phyloP scores from a whole-genome alignment of 257 asterid species.

The Solanum phureja region DNA sequence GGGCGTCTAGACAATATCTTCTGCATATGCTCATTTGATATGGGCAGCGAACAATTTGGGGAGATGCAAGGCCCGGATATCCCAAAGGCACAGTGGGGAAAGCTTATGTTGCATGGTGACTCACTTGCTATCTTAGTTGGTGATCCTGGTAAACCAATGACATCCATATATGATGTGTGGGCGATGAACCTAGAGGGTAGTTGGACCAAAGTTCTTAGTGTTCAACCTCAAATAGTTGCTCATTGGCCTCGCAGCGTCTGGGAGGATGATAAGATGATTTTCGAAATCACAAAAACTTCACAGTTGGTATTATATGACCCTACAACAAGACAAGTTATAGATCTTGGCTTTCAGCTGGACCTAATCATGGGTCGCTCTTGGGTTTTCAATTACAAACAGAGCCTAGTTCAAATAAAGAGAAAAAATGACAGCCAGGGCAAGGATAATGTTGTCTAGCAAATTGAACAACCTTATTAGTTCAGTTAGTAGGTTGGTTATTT shows the following conservation, averaged over 20 bases:
- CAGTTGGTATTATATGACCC: background rate
- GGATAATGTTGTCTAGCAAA: background rate
- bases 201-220: background rate
- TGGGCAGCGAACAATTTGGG: background rate
- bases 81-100: background rate
- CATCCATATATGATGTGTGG: background rate
- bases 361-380: background rate
- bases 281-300: background rate
- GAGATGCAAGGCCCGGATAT: background rate
- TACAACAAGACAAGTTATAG: background rate
- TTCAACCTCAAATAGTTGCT: background rate
- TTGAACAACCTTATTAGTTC: background rate
- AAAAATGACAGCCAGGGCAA: constrained; percentile 9
- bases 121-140: background rate
- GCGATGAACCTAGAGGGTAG: background rate
- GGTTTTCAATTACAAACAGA: constrained; percentile 27
- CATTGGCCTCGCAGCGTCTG: background rate
- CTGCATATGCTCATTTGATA: background rate
- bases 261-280: background rate
- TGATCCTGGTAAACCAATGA: background rate
- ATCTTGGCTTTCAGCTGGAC: background rate
- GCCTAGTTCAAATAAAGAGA: constrained; percentile 28
- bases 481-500: background rate
- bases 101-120: background rate
- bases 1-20: background rate